Evolutionary conservation across 2,329 filamentous ascomycete species (phyloP).

Genomic region (Trichoderma semiorbis): DNA sequence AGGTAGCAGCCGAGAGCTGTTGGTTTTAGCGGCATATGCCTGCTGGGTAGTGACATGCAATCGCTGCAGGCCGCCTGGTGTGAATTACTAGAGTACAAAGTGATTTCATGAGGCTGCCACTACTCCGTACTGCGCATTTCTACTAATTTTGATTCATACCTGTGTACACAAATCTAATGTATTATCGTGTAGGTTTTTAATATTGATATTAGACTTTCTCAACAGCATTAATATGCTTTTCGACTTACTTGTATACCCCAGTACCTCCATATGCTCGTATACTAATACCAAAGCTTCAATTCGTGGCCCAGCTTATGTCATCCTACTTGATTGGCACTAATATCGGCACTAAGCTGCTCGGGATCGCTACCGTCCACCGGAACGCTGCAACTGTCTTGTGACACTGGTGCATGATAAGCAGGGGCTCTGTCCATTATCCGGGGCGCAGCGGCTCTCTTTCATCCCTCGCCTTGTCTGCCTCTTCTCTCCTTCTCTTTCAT

Average conservation of each 20-base stretch:
- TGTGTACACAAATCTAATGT: background rate
- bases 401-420: constrained; percentile 14
- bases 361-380: background rate
- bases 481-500: background rate
- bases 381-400: constrained; percentile 2
- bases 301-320: background rate
- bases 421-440: constrained; percentile 4
- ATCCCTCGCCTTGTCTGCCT: background rate
- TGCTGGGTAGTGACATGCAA: background rate
- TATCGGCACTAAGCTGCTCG: constrained; percentile 2
- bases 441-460: background rate
- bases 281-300: background rate
- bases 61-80: background rate
- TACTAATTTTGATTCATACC: too few species aligned
- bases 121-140: background rate
- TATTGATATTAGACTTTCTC: background rate
- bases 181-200: background rate
- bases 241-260: background rate
- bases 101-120: background rate
- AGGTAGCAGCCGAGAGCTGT: background rate
- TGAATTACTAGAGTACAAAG: background rate
- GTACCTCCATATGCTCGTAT: background rate
- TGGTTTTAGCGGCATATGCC: background rate
- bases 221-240: background rate
- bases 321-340: background rate